Base-by-base conservation (phyloP, 805 yeast species). In the Candida methanosorbosa region DNA sequence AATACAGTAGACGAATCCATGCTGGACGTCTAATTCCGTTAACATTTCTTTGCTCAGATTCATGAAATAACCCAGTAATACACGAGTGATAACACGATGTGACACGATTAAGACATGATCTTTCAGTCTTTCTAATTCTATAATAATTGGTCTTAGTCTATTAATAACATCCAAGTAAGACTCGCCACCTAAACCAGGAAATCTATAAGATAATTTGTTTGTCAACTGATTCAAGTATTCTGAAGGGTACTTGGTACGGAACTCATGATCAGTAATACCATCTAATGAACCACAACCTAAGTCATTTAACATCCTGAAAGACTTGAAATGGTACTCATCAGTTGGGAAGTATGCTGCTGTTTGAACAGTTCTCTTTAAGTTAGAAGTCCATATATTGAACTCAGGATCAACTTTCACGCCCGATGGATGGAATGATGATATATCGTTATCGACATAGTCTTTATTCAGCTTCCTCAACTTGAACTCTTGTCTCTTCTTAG, bases 181-280 rank as follows among this genome's bases (percentile, higher is more conserved):
- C 36, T 59, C 64, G n/a, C 64, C 64, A 8, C 62, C 60, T 15
- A 52, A 32, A 12, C 64, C 64, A 2, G 63, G 63, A 27, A 51
- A 59, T 41, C 64, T 46, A 38, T 51, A 59, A 13, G 51, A 40
- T 16, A 60, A 37, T 34, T 46, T 57, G 34, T 59, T 55, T 16
- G 39, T 42, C 40, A 57, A 39, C 25, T 54, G 54, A 30, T 47
- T 50, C 29, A 44, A 31, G 36, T 50, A 59, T 27, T 57, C 60
- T 11, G 44, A 40, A 9, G 49, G 43, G 32, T 52, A 48, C 15
- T 44, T 33, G 9, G 27, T 27, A 26, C 52, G 46, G 36, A 59
- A 59, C 14, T 55, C 56, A 7, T 43, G 45, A 28, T 57, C 59
- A 9, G 43, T 41, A 4, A 57, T 42, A 3, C 61, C 55, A 33